A percentile compares a stretch with the other conserved stretches of the same genome.
These are phyloP conservation scores for Yamadazyma oceani DNA, from an alignment of 1,139 yeast species.

Conservation along the genomic window DNA sequence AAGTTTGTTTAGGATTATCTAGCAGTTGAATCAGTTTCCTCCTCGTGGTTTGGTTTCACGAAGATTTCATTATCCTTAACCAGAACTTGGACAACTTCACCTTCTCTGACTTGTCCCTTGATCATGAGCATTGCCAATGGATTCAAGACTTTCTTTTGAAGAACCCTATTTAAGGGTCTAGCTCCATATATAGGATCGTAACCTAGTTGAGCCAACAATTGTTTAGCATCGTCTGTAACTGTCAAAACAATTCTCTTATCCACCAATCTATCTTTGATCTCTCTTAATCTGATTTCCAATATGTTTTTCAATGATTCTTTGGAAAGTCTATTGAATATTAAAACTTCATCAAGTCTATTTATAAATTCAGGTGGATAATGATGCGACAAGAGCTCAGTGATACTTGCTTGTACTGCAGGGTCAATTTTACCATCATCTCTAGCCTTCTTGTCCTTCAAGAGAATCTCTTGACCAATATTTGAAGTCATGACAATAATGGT, in stretches of 20 bases:
- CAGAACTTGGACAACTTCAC: slow-evolving; percentile 56
- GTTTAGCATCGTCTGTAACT: slow-evolving; percentile 63
- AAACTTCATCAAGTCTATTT: slow-evolving; percentile 87
- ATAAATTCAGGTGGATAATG: slow-evolving; percentile 92
- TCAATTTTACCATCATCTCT: slow-evolving; percentile 47
- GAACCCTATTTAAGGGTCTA: slow-evolving; percentile 86
- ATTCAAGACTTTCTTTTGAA: slow-evolving; percentile 77
- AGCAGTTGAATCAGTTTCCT: slow-evolving; percentile 6
- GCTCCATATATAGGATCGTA: slow-evolving; percentile 94
- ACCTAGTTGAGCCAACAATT: slow-evolving; percentile 78
- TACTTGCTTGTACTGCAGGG: slow-evolving; percentile 52
- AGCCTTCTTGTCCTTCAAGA: slow-evolving; percentile 57
- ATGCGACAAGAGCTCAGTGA: slow-evolving; percentile 64
- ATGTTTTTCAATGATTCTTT: slow-evolving; percentile 70
- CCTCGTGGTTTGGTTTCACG: slow-evolving; percentile 52
- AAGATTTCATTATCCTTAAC: slow-evolving; percentile 26
- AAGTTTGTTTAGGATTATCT: neutral
- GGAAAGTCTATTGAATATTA: slow-evolving; percentile 87
- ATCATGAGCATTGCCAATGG: slow-evolving; percentile 82
- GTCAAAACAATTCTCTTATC: slow-evolving; percentile 73
- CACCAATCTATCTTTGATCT: slow-evolving; percentile 73
- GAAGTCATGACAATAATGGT: slow-evolving; percentile 97
- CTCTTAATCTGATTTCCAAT: slow-evolving; percentile 78
- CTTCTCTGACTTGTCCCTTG: slow-evolving; percentile 72
- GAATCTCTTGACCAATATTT: slow-evolving; percentile 89